Evolutionary conservation across 2,329 filamentous ascomycete genomes (phyloP).

Genomic region (Ophiostoma piceae): DNA sequence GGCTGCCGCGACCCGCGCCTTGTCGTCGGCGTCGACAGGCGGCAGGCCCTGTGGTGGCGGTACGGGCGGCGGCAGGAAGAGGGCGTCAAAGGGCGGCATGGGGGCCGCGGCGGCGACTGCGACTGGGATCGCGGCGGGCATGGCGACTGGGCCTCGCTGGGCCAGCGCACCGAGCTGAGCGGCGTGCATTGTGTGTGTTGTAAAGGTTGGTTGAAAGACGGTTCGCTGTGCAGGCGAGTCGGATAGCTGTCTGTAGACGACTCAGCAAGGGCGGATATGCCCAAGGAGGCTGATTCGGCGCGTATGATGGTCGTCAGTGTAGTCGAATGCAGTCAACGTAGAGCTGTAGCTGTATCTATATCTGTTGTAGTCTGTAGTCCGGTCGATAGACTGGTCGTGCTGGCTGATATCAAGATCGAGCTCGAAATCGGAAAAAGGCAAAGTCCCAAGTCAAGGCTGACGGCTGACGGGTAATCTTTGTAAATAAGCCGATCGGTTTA

Average conservation of each 20-base stretch:
- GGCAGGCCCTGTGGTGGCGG: slow-evolving; percentile 19
- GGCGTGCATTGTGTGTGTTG: not conserved
- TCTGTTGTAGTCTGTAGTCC: not conserved
- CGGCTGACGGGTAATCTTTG: not conserved
- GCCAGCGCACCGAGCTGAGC: slow-evolving; percentile 3
- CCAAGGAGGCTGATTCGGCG: not conserved
- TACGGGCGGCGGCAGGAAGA: slow-evolving; percentile 19
- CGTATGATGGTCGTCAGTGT: not conserved
- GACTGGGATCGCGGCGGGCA: not conserved
- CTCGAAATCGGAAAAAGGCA: too few relatives aligned
- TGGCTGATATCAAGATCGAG: too few relatives aligned
- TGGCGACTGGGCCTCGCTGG: slow-evolving; percentile 13
- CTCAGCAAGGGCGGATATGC: not conserved
- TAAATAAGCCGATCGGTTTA: not conserved
- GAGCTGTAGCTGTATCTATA: too few relatives aligned
- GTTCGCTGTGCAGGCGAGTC: not conserved
- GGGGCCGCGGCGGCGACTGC: not conserved
- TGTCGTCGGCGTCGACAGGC: slow-evolving; percentile 5
- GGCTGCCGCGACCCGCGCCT: not conserved
- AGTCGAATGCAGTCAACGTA: too few relatives aligned
- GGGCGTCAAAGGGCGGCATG: slow-evolving; percentile 4
- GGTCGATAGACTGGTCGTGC: not conserved
- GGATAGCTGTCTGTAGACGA: not conserved
- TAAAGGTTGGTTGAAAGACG: not conserved
- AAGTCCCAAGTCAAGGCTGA: not conserved